phyloP scores from a whole-genome alignment of 176 grass and related monocot genomes.

The Paspalum notatum region DNA sequence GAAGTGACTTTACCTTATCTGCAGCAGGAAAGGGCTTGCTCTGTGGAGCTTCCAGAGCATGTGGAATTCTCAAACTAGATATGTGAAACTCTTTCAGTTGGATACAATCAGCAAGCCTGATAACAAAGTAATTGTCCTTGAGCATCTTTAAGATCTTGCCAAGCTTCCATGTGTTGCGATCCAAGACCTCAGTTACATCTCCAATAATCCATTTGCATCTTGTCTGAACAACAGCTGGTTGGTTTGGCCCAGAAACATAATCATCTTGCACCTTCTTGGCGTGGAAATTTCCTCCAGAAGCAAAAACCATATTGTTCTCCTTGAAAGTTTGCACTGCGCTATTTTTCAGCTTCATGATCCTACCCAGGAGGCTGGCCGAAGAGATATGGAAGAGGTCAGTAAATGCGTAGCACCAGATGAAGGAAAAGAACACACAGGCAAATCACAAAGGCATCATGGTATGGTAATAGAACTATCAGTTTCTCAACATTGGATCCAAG shows the following conservation, averaged over 20 bases:
- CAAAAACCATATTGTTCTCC: constrained; percentile 34
- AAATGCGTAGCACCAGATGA: background rate
- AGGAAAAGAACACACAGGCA: constrained; percentile 4
- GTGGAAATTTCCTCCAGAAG: constrained; percentile 33
- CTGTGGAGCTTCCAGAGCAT: constrained; percentile 32
- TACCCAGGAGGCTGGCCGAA: background rate
- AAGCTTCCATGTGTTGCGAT: constrained; percentile 62
- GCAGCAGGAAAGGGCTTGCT: constrained; percentile 26
- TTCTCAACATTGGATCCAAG: background rate
- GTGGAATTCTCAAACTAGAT: constrained; percentile 54
- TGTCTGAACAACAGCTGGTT: constrained; percentile 31
- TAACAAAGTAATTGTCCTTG: constrained; percentile 51
- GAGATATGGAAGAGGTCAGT: constrained; percentile 24
- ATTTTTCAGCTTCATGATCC: constrained; percentile 55
- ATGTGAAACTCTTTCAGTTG: constrained; percentile 70
- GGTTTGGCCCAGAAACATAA: constrained; percentile 38
- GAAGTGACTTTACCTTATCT: constrained; percentile 39
- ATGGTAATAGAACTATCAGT: background rate
- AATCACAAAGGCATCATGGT: background rate
- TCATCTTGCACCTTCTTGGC: constrained; percentile 24
- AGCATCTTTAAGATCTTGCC: constrained; percentile 67
- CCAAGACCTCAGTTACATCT: constrained; percentile 69
- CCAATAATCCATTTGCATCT: constrained; percentile 69
- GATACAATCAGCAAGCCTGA: constrained; percentile 61
- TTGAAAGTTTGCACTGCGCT: constrained; percentile 26